A percentile compares a stretch with the other conserved stretches of the same genome.
Evolutionary conservation across 1,139 yeast genomes (phyloP).

Genomic region (Blastobotrys malaysiensis): DNA sequence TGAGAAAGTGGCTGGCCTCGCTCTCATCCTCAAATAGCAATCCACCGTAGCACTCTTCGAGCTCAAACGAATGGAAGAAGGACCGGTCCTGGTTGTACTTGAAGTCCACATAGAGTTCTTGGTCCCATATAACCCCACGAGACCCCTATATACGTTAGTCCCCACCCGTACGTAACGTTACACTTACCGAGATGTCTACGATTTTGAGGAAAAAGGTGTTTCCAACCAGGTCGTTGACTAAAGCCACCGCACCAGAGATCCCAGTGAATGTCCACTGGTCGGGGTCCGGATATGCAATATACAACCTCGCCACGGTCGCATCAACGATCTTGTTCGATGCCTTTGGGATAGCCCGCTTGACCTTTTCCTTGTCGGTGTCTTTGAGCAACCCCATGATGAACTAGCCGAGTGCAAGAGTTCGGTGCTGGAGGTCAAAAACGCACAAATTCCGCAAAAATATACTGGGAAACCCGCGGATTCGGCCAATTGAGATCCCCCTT

Average conservation of each 20-base stretch:
- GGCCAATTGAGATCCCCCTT: background rate
- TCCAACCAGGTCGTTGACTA: conserved; percentile 91
- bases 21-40: conserved; percentile 79
- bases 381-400: conserved; percentile 53
- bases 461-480: background rate
- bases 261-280: conserved; percentile 85
- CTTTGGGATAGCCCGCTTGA: conserved; percentile 85
- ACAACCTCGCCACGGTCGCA: conserved; percentile 84
- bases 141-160: conserved; percentile 42
- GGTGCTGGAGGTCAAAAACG: background rate
- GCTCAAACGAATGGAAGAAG: conserved; percentile 90
- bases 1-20: conserved; percentile 82
- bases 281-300: conserved; percentile 83
- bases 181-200: conserved; percentile 55
- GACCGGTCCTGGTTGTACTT: conserved; percentile 90
- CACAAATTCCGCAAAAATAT: background rate
- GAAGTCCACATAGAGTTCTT: conserved; percentile 83
- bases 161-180: background rate
- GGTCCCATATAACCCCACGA: conserved; percentile 94
- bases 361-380: conserved; percentile 73
- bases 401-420: background rate
- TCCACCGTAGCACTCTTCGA: conserved; percentile 88
- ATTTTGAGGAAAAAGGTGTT: conserved; percentile 86
- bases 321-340: conserved; percentile 82
- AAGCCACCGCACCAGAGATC: conserved; percentile 74